Base-by-base conservation (phyloP, 805 yeast species). In the Saccharomycopsis sp. region DNA sequence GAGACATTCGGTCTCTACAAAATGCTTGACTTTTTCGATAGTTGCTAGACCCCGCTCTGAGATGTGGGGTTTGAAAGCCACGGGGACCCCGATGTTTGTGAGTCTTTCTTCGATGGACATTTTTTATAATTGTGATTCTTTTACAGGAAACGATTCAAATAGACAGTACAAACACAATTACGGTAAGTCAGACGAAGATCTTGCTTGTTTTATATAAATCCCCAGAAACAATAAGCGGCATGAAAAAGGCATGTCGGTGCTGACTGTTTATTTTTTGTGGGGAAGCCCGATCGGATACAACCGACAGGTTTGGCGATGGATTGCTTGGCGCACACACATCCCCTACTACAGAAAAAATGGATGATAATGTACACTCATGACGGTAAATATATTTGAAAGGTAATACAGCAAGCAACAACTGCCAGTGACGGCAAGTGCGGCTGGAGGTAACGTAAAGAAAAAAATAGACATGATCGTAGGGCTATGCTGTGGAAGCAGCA, bases 1-100 rank as follows among this genome's bases (percentile, higher is more conserved):
- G 41, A 79, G 61, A 64, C 84, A 78, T 63, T 80, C 83, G 40
- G 76, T 73, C 46, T 80, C 79, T 18, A 83, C 84, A 65, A 83
- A 83, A 55, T 73, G 73, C 63, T 78, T 77, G 29, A 76, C 73
- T 57, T 67, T 65, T 18, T 58, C 57, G 7, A 74, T 64, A 9
- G 74, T 68, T 20, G 68, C 71, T 37, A 65, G 65, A 5, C 71
- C 78, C 34, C 70, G 64, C 20, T 67, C 67, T 9, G 74, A 67
- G 55, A 75, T 63, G 56, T 68, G 65, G 55, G 67, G 69, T 54
- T 64, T 66, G 46, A 72, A 74, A 7, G 72, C 61, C n/a, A 69
- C 70, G 2, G 77, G 77, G 47, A 73, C 70, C 8, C 59, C 59
- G 18, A 58, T 21, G 14, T 51, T 47, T 23, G 52, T 16, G 18